Evolutionary conservation across 768 basidiomycete species (phyloP), one percentile per base, ranked within the genome.

Genomic region (Boletus sp.): DNA sequence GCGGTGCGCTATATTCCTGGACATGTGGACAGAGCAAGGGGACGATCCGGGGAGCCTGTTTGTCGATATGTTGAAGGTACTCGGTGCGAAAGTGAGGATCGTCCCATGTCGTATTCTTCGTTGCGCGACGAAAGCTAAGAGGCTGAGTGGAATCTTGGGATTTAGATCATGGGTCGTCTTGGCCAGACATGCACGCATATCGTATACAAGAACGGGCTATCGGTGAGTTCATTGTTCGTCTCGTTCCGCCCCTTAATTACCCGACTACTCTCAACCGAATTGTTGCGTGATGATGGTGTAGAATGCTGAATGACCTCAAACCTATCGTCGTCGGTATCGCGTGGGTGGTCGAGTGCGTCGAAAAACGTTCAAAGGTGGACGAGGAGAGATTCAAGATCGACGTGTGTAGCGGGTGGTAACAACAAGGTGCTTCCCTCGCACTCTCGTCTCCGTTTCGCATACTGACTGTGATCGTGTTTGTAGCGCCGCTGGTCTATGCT

Each of bases 281-380:
- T 40, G 1, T 44, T 50, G 8, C n/a, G 24, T 20, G 40, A 28
- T 4, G 40, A 30, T 33, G 37, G 12, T 44, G 10, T 33, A 90
- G 88, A 51, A 67, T 84, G 47, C 73, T 90, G 24, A 76, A 83
- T 45, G 86, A 91, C 39, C 89, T 70, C 65, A 80, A 86, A 65
- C 93, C 93, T 0, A 61, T 75, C 28, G 85, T 92, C 15, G 88
- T 96, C 15, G 89, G 91, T 8, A 90, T 94, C 62, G 87, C 84
- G 17, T 94, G 93, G 93, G 89, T 95, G 5, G 89, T 94, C 2
- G 86, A 91, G 65, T 95, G 92, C 61, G 87, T 81, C 2, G 92
- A 94, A 64, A 82, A 85, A 60, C 78, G 80, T 45, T 70, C 70
- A 39, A 80, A 73, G 45, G 82, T 89, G 4, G 89, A 87, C 24